Evolutionary conservation across 1,139 yeast genomes (phyloP).

Genomic region (Lodderomyces metapsilosis): DNA sequence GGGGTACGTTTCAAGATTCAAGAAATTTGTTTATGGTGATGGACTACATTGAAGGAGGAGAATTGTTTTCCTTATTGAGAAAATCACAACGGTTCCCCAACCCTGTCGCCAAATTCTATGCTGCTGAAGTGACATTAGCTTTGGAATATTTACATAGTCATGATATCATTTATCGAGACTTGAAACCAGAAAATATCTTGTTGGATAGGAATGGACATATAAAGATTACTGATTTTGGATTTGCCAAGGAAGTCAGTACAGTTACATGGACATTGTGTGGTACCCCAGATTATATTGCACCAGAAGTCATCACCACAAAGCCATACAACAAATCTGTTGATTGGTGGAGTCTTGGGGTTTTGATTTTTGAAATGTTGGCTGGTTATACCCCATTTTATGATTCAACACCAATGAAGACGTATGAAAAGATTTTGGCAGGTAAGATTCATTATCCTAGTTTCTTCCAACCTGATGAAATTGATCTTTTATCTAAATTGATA

Average conservation of each 20-base stretch:
- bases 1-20: slow-evolving; percentile 64
- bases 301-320: slow-evolving; percentile 61
- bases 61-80: slow-evolving; percentile 52
- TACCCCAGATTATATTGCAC: slow-evolving; percentile 64
- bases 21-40: slow-evolving; percentile 57
- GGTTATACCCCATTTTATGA: slow-evolving; percentile 65
- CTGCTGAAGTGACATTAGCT: slow-evolving; percentile 60
- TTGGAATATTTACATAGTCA: slow-evolving; percentile 57
- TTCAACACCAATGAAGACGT: slow-evolving; percentile 61
- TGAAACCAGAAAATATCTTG: slow-evolving; percentile 60
- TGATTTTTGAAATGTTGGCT: slow-evolving; percentile 60
- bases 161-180: slow-evolving; percentile 58
- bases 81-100: slow-evolving; percentile 61
- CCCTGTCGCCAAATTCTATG: slow-evolving; percentile 63
- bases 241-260: slow-evolving; percentile 59
- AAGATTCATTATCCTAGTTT: slow-evolving; percentile 51
- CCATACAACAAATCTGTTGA: slow-evolving; percentile 63
- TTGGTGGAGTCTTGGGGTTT: slow-evolving; percentile 65
- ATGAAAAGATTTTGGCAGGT: slow-evolving; percentile 56
- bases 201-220: slow-evolving; percentile 60
- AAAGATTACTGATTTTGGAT: slow-evolving; percentile 60
- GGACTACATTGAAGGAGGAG: slow-evolving; percentile 68
- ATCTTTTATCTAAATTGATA: slow-evolving; percentile 49
- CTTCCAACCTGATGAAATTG: slow-evolving; percentile 51
- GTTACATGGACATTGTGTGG: slow-evolving; percentile 65